A percentile compares a stretch with the other conserved stretches of the same genome.
These are phyloP conservation scores for Candida sp. DNA, from an alignment of 1,139 yeast species.

Conservation along the genomic window DNA sequence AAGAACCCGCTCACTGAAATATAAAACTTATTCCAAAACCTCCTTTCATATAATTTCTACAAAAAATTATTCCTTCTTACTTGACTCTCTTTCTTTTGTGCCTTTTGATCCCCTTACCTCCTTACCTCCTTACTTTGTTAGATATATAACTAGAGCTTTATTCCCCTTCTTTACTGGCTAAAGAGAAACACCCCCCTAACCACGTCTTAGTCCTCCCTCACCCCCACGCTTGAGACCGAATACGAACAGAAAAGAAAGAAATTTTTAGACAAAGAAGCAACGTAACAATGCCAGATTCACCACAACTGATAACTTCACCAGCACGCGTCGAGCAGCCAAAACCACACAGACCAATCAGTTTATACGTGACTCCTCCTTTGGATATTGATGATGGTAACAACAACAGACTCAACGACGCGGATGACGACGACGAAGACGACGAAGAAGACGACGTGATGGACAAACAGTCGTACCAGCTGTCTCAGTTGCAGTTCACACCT, in stretches of 20 bases:
- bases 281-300: background rate
- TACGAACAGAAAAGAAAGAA: background rate
- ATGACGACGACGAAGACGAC: constrained; percentile 4
- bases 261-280: background rate
- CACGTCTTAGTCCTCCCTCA: background rate
- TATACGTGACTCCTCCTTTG: constrained; percentile 24
- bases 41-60: too few relatives aligned
- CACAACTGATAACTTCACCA: background rate
- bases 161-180: too few relatives aligned
- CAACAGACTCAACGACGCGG: background rate
- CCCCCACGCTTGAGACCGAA: background rate
- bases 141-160: too few relatives aligned
- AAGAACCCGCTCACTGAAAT: too few relatives aligned
- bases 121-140: too few relatives aligned
- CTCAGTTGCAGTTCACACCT: constrained; percentile 12
- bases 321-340: background rate
- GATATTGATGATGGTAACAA: constrained; percentile 2
- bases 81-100: too few relatives aligned
- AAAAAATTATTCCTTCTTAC: too few relatives aligned
- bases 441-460: constrained; percentile 8
- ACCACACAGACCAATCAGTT: constrained; percentile 20
- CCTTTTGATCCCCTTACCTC: too few relatives aligned
- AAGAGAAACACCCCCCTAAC: too few relatives aligned
- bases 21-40: too few relatives aligned
- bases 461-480: constrained; percentile 5